phyloP scores from a whole-genome alignment of 306 rosid genomes.

The Fragaria iinumae region DNA sequence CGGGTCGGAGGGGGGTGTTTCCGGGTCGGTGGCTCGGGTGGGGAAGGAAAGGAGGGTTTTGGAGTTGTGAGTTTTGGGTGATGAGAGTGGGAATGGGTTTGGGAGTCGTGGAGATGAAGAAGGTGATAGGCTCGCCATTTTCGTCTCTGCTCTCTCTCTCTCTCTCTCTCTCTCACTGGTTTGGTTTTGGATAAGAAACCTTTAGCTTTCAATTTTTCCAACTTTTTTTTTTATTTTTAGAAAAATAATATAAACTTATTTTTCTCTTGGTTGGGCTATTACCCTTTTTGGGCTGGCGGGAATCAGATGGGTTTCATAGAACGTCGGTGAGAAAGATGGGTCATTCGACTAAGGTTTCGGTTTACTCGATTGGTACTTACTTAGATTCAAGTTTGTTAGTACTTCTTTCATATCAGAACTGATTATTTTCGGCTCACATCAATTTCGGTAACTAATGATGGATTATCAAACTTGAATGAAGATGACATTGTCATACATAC shows the following conservation, averaged over 20 bases:
- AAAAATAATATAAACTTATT: too few species aligned
- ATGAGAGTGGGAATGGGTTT: constrained; percentile 36
- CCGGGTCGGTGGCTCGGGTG: constrained; percentile 53
- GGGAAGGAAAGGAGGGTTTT: constrained; percentile 37
- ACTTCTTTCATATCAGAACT: too few species aligned
- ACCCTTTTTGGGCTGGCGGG: too few species aligned
- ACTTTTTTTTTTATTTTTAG: not conserved
- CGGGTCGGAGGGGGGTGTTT: constrained; percentile 45
- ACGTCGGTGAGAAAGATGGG: too few species aligned
- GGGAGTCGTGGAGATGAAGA: constrained; percentile 47
- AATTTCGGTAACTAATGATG: too few species aligned
- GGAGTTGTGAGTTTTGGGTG: constrained; percentile 37
- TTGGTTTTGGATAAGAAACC: constrained; percentile 27
- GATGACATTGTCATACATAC: too few species aligned
- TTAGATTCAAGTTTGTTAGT: too few species aligned
- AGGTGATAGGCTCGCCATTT: constrained; percentile 56
- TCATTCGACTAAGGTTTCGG: too few species aligned
- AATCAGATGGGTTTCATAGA: too few species aligned
- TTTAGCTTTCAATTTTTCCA: not conserved
- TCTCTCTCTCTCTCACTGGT: not conserved
- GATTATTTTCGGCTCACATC: too few species aligned
- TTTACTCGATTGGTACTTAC: too few species aligned
- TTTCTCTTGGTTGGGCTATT: not conserved
- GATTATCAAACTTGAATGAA: too few species aligned
- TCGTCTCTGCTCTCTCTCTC: not conserved